A percentile compares a stretch with the other conserved stretches of the same genome.
Conservation (phyloP, 768 basidiomycete genomes). For the Stropharia rugosoannulata region DNA sequence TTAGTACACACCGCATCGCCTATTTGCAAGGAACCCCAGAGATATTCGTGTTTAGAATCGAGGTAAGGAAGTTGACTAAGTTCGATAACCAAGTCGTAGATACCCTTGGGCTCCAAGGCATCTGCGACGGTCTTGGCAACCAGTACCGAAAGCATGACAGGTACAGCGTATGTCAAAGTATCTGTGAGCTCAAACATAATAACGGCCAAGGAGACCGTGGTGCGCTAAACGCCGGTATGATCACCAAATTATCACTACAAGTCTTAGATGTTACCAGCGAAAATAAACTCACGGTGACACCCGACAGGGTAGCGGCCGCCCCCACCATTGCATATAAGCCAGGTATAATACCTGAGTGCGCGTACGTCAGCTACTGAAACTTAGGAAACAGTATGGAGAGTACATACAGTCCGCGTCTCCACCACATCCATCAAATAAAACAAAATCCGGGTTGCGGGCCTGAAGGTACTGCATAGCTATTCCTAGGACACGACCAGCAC, state of each 20-base stretch:
- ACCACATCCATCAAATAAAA: conserved; percentile 65
- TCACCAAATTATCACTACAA: neutral
- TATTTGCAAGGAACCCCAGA: conserved; percentile 79
- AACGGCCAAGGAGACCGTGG: conserved; percentile 91
- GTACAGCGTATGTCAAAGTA: conserved; percentile 88
- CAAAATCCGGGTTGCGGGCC: conserved; percentile 53
- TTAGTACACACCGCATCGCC: conserved; percentile 69
- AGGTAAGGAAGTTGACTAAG: conserved; percentile 90
- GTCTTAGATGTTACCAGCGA: neutral
- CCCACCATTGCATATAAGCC: conserved; percentile 97
- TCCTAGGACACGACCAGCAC: conserved; percentile 86
- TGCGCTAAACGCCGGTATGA: conserved; percentile 45
- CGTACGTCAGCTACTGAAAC: neutral
- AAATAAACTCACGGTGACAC: conserved; percentile 74
- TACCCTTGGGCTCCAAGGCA: conserved; percentile 87
- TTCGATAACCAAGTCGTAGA: conserved; percentile 96
- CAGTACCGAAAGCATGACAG: conserved; percentile 85
- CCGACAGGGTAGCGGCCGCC: conserved; percentile 90
- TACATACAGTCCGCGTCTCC: conserved; percentile 62
- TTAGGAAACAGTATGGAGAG: neutral
- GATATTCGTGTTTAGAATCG: conserved; percentile 85
- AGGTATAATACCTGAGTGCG: conserved; percentile 62
- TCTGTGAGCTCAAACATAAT: conserved; percentile 96
- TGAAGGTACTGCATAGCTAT: conserved; percentile 78
- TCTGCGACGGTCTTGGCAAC: conserved; percentile 92